Conservation (phyloP, 192 early-diverging fungal genomes). For the Coemansia sp. region DNA sequence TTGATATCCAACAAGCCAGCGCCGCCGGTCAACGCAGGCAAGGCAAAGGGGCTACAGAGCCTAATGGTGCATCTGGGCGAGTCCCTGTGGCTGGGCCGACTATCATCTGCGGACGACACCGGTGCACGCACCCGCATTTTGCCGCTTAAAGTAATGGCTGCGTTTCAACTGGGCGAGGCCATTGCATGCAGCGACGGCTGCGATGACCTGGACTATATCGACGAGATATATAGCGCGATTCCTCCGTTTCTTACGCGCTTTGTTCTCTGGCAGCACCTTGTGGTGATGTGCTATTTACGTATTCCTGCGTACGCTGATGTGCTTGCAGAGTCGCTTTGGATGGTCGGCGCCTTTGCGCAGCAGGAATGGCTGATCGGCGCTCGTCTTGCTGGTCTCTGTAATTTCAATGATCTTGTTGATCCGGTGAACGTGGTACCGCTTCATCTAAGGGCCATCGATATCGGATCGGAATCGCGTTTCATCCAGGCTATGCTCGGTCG, state of each 20-base stretch:
- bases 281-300: constrained; percentile 38
- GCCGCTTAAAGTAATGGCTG: constrained; percentile 26
- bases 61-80: constrained; percentile 46
- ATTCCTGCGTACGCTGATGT: constrained; percentile 43
- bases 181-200: constrained; percentile 25
- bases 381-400: constrained; percentile 21
- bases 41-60: constrained; percentile 32
- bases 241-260: constrained; percentile 38
- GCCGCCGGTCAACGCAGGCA: constrained; percentile 19
- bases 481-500: constrained; percentile 20
- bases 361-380: constrained; percentile 33
- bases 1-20: constrained; percentile 19
- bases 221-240: constrained; percentile 37
- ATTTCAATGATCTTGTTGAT: constrained; percentile 10
- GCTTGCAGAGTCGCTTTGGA: constrained; percentile 41
- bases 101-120: neutral
- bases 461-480: constrained; percentile 31
- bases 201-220: constrained; percentile 42
- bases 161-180: constrained; percentile 41
- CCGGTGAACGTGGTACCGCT: constrained; percentile 31
- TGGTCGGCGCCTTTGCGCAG: constrained; percentile 49
- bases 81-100: constrained; percentile 41
- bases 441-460: constrained; percentile 34
- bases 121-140: constrained; percentile 12
- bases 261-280: constrained; percentile 47